Base-by-base conservation (phyloP, 2,329 filamentous ascomycete species). In the Paecilomyces sp. region DNA sequence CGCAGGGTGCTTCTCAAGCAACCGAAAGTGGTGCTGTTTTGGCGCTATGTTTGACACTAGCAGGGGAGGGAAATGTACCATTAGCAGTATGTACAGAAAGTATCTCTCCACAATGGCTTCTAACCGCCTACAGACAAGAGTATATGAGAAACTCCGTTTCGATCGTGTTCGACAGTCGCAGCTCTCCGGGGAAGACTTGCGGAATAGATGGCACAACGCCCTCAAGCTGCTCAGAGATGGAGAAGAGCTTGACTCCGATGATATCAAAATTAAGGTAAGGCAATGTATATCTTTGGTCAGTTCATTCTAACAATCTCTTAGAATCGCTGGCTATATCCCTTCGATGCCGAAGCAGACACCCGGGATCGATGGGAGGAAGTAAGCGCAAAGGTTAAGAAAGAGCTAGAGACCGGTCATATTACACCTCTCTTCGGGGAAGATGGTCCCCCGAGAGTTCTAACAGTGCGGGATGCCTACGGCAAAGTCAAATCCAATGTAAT, bases 251-350 rank as follows among this genome's bases (percentile, higher is more conserved):
- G 75, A 80, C 59, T 77, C 77, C 0, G 77, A 80, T 59, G 75
- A 76, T 25, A 67, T 80, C 28, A 78, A 78, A 69, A 80, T 80
- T 53, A 72, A 64, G 57, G 67, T 68, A 36, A 58, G 65, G 6
- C 25, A 22, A 36, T 36, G 15, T 22, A 50, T 28, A 12, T 2
- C 5, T 12, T 18, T 12, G 30, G 22, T 9, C 51, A 22, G 60
- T 25, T 24, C 11, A n/a, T 41, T 13, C 56, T 61, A 22, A 22
- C 22, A 52, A 30, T 12, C 41, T 4, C 25, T 59, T 65, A 79
- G 64, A 81, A 81, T 60, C 67, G 77, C 34, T 80, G 77, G 70
- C 61, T 81, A 22, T 81, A 81, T 61, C 73, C 76, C 1, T 80
- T 76, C 56, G 79, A 81, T 62, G 77, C 78, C 6, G 77, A 81